phyloP scores from a whole-genome alignment of 1,284 basidiomycete genomes.

The Boletellus dicymbophilus region DNA sequence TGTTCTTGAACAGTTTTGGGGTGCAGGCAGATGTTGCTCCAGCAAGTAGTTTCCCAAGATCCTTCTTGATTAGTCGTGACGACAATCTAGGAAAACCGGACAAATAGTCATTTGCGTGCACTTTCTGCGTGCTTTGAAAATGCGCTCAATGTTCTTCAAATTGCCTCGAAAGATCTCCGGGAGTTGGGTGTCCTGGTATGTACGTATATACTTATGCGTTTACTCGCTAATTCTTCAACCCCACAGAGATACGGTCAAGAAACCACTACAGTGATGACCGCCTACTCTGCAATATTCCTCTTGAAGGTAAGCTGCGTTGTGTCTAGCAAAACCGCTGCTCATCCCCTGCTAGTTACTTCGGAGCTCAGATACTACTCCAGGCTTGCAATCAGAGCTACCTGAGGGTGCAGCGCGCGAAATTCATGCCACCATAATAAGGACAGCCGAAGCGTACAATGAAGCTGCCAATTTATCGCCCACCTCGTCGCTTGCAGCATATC shows the following conservation, averaged over 20 bases:
- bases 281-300: constrained; percentile 78
- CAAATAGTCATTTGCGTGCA: constrained; percentile 63
- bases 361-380: constrained; percentile 52
- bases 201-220: constrained; percentile 8
- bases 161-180: constrained; percentile 72
- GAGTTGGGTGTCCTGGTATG: constrained; percentile 74
- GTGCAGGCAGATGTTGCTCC: constrained; percentile 62
- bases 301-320: constrained; percentile 52
- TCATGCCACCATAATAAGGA: constrained; percentile 59
- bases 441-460: constrained; percentile 74
- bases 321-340: constrained; percentile 6
- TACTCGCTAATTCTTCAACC: neutral
- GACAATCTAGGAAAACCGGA: constrained; percentile 41
- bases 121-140: constrained; percentile 72
- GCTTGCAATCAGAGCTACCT: constrained; percentile 49
- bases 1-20: constrained; percentile 82
- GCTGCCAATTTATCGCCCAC: constrained; percentile 62
- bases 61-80: constrained; percentile 5
- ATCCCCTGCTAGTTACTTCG: constrained; percentile 56
- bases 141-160: constrained; percentile 66
- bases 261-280: constrained; percentile 79
- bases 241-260: constrained; percentile 78
- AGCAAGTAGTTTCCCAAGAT: constrained; percentile 37
- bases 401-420: constrained; percentile 62
- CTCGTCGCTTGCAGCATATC: constrained; percentile 63